Base-by-base conservation (phyloP, 176 grass and related monocot species). In the Carex cristatella region DNA sequence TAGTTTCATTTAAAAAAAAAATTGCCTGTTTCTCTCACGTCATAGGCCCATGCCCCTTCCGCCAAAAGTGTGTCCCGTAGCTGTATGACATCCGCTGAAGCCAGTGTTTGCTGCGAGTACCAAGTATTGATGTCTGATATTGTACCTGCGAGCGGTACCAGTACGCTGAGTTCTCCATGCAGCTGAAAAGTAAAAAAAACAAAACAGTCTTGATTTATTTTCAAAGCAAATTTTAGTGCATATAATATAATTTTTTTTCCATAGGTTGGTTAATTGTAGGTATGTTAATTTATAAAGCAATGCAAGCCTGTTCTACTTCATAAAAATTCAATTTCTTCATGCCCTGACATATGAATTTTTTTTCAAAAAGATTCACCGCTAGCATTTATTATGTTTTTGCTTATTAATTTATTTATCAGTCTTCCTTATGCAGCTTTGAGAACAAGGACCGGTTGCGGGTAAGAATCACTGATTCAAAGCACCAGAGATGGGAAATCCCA, bases 401-500 rank as follows among this genome's bases (percentile, higher is more conserved):
- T 81, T 4, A 51, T 44, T 1, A 2, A 81, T 54, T 56, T 18
- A 37, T 60, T 35, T 2, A 1, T 83, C 11, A 51, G 2, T 13
- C 11, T 11, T 61, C 16, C 63, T 31, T 3, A 18, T 28, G 78
- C 84, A 98, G 92, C 85, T 81, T 89, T 0, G 95, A 95, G 80
- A 98, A 89, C 13, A 81, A 89, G 79, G 85, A 63, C 84, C 89
- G 89, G 10, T 87, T 98, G 62, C 89, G 84, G 63, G 95, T 98
- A 9, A 86, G 89, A 88, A 94, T 98, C 53, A 92, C 95, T 28
- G 93, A 98, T 62, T 84, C 88, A 7, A 92, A 92, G 27, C 64
- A 54, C 37, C 79, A 16, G 0, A 87, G 95, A 88, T 98, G 95
- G 95, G 95, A 98, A 85, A 54, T 98, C 2, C 93, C 95, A 0